These are phyloP conservation scores for Kregervanrija fluxuum DNA, from an alignment of 805 yeast species.

Conservation along the genomic window DNA sequence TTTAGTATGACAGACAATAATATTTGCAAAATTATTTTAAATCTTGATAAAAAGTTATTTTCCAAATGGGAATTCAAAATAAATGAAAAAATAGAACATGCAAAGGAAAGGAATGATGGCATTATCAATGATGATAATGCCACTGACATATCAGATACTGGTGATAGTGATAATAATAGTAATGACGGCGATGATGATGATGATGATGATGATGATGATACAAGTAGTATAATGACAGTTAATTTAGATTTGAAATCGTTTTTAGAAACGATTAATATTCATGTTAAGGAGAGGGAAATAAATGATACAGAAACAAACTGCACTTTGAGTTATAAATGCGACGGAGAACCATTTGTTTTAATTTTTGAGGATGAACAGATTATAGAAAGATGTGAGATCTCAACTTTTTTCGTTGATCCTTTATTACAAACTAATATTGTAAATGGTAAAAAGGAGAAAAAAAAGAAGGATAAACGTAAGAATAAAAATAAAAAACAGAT, in stretches of 20 bases:
- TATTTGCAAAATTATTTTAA: constrained; percentile 31
- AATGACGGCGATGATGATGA: constrained; percentile 3
- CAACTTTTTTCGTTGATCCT: constrained; percentile 32
- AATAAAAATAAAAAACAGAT: background rate
- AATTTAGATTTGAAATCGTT: constrained; percentile 40
- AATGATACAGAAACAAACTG: constrained; percentile 32
- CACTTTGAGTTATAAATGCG: constrained; percentile 41
- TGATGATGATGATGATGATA: constrained; percentile 9
- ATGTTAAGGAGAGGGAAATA: constrained; percentile 22
- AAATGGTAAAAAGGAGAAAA: background rate
- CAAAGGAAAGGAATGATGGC: constrained; percentile 1
- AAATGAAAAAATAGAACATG: constrained; percentile 1
- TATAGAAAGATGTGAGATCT: constrained; percentile 52
- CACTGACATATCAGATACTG: constrained; percentile 7
- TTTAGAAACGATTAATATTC: constrained; percentile 43
- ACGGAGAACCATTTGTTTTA: constrained; percentile 47
- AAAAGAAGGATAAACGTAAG: background rate
- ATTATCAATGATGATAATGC: constrained; percentile 9
- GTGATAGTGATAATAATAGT: background rate
- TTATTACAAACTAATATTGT: background rate
- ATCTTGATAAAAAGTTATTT: constrained; percentile 31
- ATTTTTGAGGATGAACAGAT: constrained; percentile 46
- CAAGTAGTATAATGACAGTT: constrained; percentile 20
- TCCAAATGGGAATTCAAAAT: constrained; percentile 22
- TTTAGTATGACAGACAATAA: constrained; percentile 43